Conservation (phyloP, 805 yeast species). For the Yarrowia hollandica region DNA sequence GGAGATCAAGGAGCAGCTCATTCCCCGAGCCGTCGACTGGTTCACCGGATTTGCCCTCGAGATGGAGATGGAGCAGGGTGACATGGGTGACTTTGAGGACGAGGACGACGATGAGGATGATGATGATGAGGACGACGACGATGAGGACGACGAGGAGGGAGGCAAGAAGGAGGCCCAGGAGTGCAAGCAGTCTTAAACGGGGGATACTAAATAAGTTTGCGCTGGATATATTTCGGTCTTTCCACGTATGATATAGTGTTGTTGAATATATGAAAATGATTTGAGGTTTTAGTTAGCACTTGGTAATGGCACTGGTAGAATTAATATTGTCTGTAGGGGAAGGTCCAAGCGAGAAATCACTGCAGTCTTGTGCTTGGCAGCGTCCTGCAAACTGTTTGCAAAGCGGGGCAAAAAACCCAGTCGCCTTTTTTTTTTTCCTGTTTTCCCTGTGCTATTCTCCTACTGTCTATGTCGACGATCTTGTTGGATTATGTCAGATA, state of each 20-base stretch:
- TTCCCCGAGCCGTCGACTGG: slow-evolving; percentile 98
- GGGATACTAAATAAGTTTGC: background rate
- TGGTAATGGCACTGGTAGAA: no score
- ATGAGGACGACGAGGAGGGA: slow-evolving; percentile 53
- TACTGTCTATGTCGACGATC: no score
- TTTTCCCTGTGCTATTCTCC: no score
- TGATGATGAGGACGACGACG: slow-evolving; percentile 63
- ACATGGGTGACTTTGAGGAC: slow-evolving; percentile 60
- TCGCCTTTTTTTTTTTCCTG: no score
- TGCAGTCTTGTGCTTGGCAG: background rate
- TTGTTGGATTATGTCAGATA: no score
- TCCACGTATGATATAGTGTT: slow-evolving; percentile 14
- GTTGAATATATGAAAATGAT: slow-evolving; percentile 12
- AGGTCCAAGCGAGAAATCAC: background rate
- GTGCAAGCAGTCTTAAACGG: slow-evolving; percentile 54
- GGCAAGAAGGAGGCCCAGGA: slow-evolving; percentile 56
- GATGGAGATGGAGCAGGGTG: slow-evolving; percentile 62
- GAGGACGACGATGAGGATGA: slow-evolving; percentile 61
- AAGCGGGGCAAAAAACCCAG: background rate
- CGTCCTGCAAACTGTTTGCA: background rate
- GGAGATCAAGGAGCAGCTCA: slow-evolving; percentile 89
- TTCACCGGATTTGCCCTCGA: slow-evolving; percentile 96
- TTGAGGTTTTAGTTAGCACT: no score
- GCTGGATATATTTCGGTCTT: background rate
- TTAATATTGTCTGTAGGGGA: background rate